Conservation (phyloP, 495 filamentous ascomycete genomes). For the Aspergillus homomorphus region DNA sequence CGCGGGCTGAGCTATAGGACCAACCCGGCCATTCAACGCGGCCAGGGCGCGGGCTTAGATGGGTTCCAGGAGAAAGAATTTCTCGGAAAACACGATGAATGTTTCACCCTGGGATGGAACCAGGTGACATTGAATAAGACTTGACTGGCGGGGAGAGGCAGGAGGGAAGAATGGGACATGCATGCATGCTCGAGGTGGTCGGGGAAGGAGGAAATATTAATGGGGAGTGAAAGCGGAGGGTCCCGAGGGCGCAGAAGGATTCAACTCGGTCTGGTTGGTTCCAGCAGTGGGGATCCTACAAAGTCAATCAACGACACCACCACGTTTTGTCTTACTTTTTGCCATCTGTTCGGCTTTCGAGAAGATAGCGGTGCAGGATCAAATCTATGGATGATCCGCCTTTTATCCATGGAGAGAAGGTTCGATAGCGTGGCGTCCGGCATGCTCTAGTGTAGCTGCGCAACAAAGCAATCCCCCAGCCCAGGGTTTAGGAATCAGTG, state of each 20-base stretch:
- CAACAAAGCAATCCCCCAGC: neutral
- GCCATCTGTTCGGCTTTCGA: neutral
- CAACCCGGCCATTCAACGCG: constrained; percentile 32
- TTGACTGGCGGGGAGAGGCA: neutral
- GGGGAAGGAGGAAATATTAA: constrained; percentile 1
- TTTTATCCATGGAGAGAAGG: neutral
- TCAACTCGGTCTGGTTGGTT: constrained; percentile 1
- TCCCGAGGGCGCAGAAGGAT: neutral
- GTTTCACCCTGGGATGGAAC: constrained; percentile 11
- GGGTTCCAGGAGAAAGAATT: neutral
- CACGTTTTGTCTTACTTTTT: constrained; percentile 1
- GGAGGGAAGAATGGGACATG: constrained; percentile 5
- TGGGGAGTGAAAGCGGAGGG: neutral
- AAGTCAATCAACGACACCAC: constrained; percentile 3
- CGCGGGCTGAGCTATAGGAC: constrained; percentile 22
- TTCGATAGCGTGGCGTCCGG: neutral
- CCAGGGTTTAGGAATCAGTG: neutral
- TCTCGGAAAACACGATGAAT: constrained; percentile 5
- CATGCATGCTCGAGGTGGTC: neutral
- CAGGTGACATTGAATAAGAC: constrained; percentile 10
- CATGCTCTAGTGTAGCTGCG: neutral
- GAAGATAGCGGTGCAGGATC: neutral
- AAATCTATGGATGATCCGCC: neutral
- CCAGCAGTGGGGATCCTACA: neutral
- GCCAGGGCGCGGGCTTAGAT: constrained; percentile 5